These are phyloP conservation scores for Phycomyces blakesleeanus DNA, from an alignment of 192 early-diverging fungal genomes.

Conservation along the genomic window DNA sequence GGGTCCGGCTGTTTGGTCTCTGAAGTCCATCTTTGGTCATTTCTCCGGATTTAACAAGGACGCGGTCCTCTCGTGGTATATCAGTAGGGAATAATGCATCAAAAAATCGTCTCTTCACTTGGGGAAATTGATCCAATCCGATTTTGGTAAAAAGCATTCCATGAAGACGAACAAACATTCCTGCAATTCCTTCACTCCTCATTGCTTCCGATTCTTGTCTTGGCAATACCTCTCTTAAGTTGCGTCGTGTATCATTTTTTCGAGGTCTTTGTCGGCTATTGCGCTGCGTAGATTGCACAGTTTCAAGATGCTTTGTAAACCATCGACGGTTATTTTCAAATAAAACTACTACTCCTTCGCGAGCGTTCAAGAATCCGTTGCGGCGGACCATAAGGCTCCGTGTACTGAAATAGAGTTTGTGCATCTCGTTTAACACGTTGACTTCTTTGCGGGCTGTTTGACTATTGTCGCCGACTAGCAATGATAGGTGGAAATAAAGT, in stretches of 20 bases:
- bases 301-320: slow-evolving; percentile 11
- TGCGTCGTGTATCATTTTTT: not conserved
- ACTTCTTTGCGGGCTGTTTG: slow-evolving; percentile 22
- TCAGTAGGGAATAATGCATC: slow-evolving; percentile 13
- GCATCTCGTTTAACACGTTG: slow-evolving; percentile 36
- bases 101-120: slow-evolving; percentile 24
- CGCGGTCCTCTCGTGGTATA: not conserved
- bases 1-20: too few species aligned
- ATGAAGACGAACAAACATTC: slow-evolving; percentile 44
- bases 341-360: slow-evolving; percentile 46
- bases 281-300: not conserved
- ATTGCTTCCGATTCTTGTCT: slow-evolving; percentile 12
- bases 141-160: slow-evolving; percentile 60
- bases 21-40: not conserved
- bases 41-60: not conserved
- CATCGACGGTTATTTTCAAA: slow-evolving; percentile 47
- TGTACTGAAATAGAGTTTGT: slow-evolving; percentile 23
- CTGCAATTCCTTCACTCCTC: slow-evolving; percentile 7
- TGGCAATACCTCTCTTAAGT: not conserved
- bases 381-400: slow-evolving; percentile 45
- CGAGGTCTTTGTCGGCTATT: slow-evolving; percentile 3
- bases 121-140: slow-evolving; percentile 48
- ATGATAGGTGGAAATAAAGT: slow-evolving; percentile 50
- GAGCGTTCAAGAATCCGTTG: slow-evolving; percentile 46
- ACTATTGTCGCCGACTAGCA: slow-evolving; percentile 34